Evolutionary conservation across 2,329 filamentous ascomycete species (phyloP), one percentile per base, ranked within the genome.

Genomic region (Calycina marina): DNA sequence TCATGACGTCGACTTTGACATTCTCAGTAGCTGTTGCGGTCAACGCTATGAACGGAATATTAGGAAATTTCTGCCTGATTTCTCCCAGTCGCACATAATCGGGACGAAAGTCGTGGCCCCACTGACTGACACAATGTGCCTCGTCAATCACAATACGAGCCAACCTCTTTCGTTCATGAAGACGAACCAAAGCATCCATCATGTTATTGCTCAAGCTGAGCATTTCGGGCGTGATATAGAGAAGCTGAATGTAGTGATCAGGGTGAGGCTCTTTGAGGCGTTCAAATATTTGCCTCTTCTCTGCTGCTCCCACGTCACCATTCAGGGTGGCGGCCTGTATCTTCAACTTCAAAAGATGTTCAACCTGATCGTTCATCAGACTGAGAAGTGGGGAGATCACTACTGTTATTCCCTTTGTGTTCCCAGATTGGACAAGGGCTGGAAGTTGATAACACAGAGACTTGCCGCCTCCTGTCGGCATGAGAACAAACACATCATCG

Each of bases 81-180:
- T 74, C 67, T 16, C 86, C 84, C 4, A 98, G 63, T 17, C 71
- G 69, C 55, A 93, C 93, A 61, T 98, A 98, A 52, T 96, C 88
- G 1, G 86, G 88, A 28, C 92, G 74, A 52, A 98, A 98, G 54
- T 98, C 90, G 46, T 98, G 90, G 1, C 90, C 90, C 90, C 90
- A 98, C 61, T 98, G 86, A 55, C 90, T 96, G 15, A 98, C 88
- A 55, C 90, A 98, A 54, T 98, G 90, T n/a, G 90, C 90, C 58
- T 98, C 92, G 45, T 98, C 90, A 40, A 98, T 93, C 32, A 98
- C 90, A 30, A 98, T 72, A 15, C 90, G 74, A 11, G 92, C 88
- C 32, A 98, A 71, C 46, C 77, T 81, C 3, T 67, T 62, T 31
- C 72, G 72, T 10, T 57, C 56, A 53, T 93, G 69, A n/a, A 98